Evolutionary conservation across 176 grass and related monocot species (phyloP).

Genomic region (Hordeum vulgare): DNA sequence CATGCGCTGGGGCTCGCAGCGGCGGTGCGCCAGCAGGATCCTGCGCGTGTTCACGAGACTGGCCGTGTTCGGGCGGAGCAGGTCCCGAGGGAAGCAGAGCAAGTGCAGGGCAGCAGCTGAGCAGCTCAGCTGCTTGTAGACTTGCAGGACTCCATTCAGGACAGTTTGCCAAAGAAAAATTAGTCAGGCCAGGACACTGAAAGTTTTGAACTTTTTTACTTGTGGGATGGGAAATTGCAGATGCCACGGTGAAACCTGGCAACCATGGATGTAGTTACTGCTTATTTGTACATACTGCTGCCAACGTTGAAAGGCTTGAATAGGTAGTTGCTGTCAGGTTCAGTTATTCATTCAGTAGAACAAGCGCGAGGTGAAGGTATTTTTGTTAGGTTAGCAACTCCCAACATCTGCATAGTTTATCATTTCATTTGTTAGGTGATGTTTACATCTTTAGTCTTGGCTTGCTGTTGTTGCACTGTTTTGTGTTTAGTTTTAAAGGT

Average conservation of each 20-base stretch:
- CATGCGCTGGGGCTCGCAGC: constrained; percentile 70
- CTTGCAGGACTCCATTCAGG: not conserved
- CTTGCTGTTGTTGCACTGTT: not conserved
- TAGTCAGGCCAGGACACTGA: not conserved
- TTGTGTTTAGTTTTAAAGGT: not conserved
- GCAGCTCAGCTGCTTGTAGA: constrained; percentile 24
- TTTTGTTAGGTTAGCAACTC: constrained; percentile 24
- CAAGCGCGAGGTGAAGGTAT: not conserved
- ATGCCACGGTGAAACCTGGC: not conserved
- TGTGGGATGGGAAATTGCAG: not conserved
- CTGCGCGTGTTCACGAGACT: constrained; percentile 75
- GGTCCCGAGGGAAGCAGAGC: constrained; percentile 43
- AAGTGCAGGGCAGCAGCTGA: constrained; percentile 28
- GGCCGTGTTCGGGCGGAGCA: constrained; percentile 62
- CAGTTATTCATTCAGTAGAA: not conserved
- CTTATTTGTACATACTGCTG: constrained; percentile 23
- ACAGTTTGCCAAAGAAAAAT: not conserved
- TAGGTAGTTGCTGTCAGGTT: constrained; percentile 11
- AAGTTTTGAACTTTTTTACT: not conserved
- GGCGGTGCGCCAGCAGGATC: constrained; percentile 56
- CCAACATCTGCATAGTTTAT: not conserved
- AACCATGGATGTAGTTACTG: not conserved
- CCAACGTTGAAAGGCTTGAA: constrained; percentile 1
- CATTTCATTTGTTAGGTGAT: not conserved
- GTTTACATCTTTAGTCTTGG: not conserved